These are phyloP conservation scores for Combretum micranthum DNA, from an alignment of 345 rosid genomes.

Conservation along the genomic window DNA sequence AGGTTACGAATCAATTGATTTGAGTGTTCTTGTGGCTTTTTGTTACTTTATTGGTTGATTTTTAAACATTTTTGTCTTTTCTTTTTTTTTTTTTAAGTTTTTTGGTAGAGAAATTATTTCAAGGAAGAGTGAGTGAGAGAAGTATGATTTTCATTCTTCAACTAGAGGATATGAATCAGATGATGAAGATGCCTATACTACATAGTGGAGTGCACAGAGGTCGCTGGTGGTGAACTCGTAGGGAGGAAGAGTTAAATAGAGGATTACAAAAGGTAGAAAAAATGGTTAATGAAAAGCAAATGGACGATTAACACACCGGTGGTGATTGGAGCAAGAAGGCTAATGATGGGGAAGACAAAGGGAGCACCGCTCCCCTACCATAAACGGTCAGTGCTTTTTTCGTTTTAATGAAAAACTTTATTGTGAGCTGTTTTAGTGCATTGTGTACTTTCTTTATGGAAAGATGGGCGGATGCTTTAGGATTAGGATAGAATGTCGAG, in stretches of 20 bases:
- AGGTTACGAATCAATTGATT: no score
- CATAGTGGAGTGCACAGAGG: slow-evolving; percentile 62
- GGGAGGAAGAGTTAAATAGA: slow-evolving; percentile 12
- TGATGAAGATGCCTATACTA: slow-evolving; percentile 68
- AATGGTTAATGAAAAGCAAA: slow-evolving; percentile 37
- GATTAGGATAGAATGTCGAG: no score
- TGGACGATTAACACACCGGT: slow-evolving; percentile 32
- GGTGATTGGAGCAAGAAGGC: slow-evolving; percentile 34
- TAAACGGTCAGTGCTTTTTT: slow-evolving; percentile 33
- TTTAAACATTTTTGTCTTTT: no score
- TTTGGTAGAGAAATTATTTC: background rate
- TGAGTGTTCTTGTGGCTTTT: no score
- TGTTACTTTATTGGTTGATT: no score
- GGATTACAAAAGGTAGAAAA: slow-evolving; percentile 9
- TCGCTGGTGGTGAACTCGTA: slow-evolving; percentile 6
- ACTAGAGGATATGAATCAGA: slow-evolving; percentile 19
- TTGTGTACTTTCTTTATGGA: background rate
- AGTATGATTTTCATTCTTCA: background rate
- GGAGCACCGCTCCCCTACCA: slow-evolving; percentile 42
- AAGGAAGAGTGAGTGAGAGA: slow-evolving; percentile 7
- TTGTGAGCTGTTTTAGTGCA: background rate
- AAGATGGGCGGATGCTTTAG: no score
- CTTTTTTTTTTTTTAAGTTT: no score
- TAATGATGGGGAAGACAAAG: slow-evolving; percentile 50
- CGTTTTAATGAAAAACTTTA: background rate